Evolutionary conservation across 148 eudicot species (phyloP), one percentile per base, ranked within the genome.

Genomic region (Chenopodium suecicum): DNA sequence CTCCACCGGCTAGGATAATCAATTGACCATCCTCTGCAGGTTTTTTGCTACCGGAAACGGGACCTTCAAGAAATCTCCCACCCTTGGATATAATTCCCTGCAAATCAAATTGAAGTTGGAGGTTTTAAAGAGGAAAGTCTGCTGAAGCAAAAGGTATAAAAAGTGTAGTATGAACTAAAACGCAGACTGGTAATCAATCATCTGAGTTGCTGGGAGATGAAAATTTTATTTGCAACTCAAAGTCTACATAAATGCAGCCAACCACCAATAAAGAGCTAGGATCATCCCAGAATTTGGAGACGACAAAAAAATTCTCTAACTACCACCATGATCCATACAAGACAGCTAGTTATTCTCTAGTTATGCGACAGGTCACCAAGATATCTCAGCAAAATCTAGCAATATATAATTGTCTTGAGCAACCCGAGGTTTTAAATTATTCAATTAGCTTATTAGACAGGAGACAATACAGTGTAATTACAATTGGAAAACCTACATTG

Each of bases 21-120:
- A 96, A 78, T 85, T 96, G 99, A 83, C 99, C 99, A 85, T 94
- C 98, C 86, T 96, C 99, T 80, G 99, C 99, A 58, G 98, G 99
- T 87, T 96, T 94, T 88, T 96, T 96, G 90, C 99, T 96, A 66
- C 98, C 99, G 23, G 99, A 96, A 82, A 96, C 99, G 75, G 99
- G 99, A 86, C 89, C 98, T 90, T 96, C 99, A 66, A 96, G 88
- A 80, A 96, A 96, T 75, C 31, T 68, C 79, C 99, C 99, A 62
- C 99, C 95, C 82, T 94, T 96, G 69, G 93, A 87, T 82, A 84
- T 87, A 67, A 96, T 83, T 79, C 94, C 99, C 99, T 96, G 86
- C 75, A 85, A 56, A 85, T 67, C 11, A 50, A 50, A 66, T 76
- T 48, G 3, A 70, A 9, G 69, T 31, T 58, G 56, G 23, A 62